Percentiles rank a stretch among this genome's conserved stretches.
phyloP scores from a whole-genome alignment of 208 protist species.

The Acanthamoeba royreba region DNA sequence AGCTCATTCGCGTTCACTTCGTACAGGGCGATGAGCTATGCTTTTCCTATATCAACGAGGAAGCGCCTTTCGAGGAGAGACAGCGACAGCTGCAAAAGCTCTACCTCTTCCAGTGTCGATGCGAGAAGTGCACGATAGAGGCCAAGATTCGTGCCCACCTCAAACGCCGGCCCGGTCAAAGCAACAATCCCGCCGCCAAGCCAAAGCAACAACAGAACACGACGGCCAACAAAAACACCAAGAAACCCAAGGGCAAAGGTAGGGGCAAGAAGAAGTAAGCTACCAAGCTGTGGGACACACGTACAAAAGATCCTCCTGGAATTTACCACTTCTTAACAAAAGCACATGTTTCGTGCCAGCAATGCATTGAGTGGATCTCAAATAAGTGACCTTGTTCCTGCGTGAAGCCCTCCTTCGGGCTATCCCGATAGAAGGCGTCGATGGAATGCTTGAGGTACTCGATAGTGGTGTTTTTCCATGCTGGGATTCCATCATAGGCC shows the following conservation, averaged over 20 bases:
- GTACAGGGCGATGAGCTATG: background rate
- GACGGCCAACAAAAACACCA: background rate
- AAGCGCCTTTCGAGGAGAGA: background rate
- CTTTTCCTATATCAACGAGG: slow-evolving; percentile 32
- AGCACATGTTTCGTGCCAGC: background rate
- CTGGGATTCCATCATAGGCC: background rate
- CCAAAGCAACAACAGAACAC: background rate
- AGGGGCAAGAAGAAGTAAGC: too few species aligned
- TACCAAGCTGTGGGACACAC: too few species aligned
- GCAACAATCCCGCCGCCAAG: background rate
- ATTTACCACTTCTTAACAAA: background rate
- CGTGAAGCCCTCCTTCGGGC: background rate
- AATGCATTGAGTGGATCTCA: background rate
- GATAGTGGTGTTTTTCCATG: background rate
- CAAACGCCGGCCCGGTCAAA: too few species aligned
- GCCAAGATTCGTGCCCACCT: background rate
- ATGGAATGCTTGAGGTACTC: background rate
- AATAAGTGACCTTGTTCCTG: background rate
- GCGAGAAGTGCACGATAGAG: background rate
- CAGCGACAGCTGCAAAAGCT: background rate
- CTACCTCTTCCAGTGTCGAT: slow-evolving; percentile 21
- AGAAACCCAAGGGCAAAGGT: background rate
- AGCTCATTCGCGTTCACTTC: background rate
- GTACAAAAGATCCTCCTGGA: too few species aligned
- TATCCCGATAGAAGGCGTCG: background rate